phyloP scores from a whole-genome alignment of 2,329 filamentous ascomycete species.

The Zymoseptoria brevis region DNA sequence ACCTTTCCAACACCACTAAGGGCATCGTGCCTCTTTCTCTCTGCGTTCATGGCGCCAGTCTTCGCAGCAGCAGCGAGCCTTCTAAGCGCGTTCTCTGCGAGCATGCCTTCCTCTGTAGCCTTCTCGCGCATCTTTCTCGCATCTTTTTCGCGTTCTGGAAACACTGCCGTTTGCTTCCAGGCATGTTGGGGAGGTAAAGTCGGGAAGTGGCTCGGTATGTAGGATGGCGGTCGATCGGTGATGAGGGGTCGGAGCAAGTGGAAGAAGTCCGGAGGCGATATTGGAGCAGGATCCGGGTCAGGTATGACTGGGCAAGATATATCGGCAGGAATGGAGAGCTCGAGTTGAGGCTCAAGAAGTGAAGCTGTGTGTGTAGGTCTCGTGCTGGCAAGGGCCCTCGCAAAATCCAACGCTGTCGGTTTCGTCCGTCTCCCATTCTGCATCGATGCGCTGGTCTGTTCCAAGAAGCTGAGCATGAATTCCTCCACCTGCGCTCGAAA shows the following conservation, averaged over 20 bases:
- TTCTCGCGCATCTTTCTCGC: slow-evolving; percentile 48
- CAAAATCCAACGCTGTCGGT: slow-evolving; percentile 53
- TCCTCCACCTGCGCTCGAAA: slow-evolving; percentile 50
- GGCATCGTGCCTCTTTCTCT: slow-evolving; percentile 33
- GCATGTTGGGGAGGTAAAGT: slow-evolving; percentile 57
- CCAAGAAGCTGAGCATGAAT: slow-evolving; percentile 50
- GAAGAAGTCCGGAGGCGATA: slow-evolving; percentile 37
- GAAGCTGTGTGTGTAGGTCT: slow-evolving; percentile 32
- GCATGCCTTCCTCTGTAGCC: slow-evolving; percentile 56
- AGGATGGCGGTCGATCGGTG: slow-evolving; percentile 41
- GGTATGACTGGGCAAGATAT: slow-evolving; percentile 34
- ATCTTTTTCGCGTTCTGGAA: slow-evolving; percentile 51
- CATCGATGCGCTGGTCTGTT: slow-evolving; percentile 52
- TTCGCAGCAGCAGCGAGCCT: slow-evolving; percentile 47
- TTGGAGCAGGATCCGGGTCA: slow-evolving; percentile 33
- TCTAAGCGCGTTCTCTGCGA: slow-evolving; percentile 57
- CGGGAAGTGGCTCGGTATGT: slow-evolving; percentile 55
- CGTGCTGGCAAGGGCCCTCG: slow-evolving; percentile 39
- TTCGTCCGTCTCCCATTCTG: slow-evolving; percentile 46
- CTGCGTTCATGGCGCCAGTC: slow-evolving; percentile 41
- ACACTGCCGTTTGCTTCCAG: slow-evolving; percentile 53
- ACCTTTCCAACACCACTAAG: slow-evolving; percentile 22
- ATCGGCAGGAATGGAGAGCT: slow-evolving; percentile 28
- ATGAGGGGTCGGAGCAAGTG: slow-evolving; percentile 47
- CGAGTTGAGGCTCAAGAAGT: slow-evolving; percentile 34